Percentiles rank a stretch among this genome's conserved stretches.
These are phyloP conservation scores for Botryotinia narcissicola DNA, from an alignment of 2,329 filamentous ascomycete species.

Conservation along the genomic window DNA sequence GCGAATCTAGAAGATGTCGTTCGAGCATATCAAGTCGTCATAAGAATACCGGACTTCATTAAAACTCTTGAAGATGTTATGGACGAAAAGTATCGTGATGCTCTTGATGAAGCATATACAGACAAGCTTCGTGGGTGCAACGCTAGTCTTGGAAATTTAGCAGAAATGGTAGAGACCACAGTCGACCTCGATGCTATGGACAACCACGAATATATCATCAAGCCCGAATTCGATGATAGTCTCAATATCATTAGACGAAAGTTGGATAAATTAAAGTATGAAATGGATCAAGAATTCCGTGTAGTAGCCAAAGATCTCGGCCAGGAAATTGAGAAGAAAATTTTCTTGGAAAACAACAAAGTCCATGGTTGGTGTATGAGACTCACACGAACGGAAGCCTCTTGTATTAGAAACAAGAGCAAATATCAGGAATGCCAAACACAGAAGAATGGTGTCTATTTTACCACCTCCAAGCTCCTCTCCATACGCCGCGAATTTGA, in stretches of 20 bases:
- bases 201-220: slow-evolving; percentile 98
- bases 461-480: slow-evolving; percentile 82
- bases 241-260: slow-evolving; percentile 86
- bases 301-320: slow-evolving; percentile 76
- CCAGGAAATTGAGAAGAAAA: slow-evolving; percentile 96
- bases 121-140: slow-evolving; percentile 74
- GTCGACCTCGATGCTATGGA: slow-evolving; percentile 94
- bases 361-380: slow-evolving; percentile 97
- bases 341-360: slow-evolving; percentile 94
- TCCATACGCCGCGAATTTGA: slow-evolving; percentile 85
- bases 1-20: slow-evolving; percentile 96
- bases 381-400: slow-evolving; percentile 84
- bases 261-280: slow-evolving; percentile 76
- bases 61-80: slow-evolving; percentile 88
- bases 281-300: slow-evolving; percentile 81
- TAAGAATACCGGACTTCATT: slow-evolving; percentile 86
- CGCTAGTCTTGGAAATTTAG: slow-evolving; percentile 77
- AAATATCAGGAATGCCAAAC: slow-evolving; percentile 94
- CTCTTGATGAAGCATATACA: slow-evolving; percentile 84
- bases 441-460: slow-evolving; percentile 98
- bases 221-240: slow-evolving; percentile 92
- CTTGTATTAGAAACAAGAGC: slow-evolving; percentile 87
- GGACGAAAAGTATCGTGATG: slow-evolving; percentile 88
- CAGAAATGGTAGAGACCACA: slow-evolving; percentile 98
- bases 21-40: slow-evolving; percentile 89